A percentile compares a stretch with the other conserved stretches of the same genome.
phyloP scores from a whole-genome alignment of 768 basidiomycete species.

The Lentinula boryana region DNA sequence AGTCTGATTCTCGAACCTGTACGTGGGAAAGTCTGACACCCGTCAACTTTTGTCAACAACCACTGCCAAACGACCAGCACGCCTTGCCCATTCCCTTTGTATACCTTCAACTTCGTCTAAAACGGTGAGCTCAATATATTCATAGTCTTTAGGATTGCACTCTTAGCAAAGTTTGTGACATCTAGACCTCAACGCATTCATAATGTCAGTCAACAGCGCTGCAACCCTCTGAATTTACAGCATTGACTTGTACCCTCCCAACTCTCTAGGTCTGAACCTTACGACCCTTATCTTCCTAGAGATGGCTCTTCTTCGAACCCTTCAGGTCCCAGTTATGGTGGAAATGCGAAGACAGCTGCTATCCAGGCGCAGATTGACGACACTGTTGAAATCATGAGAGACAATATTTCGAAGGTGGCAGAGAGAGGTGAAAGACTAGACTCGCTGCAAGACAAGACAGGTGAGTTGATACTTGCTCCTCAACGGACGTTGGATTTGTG shows the following conservation, averaged over 20 bases:
- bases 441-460: constrained; percentile 96
- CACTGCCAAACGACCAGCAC: neutral
- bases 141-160: neutral
- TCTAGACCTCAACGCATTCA: constrained; percentile 25
- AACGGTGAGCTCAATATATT: constrained; percentile 25
- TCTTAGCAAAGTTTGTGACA: neutral
- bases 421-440: constrained; percentile 94
- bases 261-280: constrained; percentile 83
- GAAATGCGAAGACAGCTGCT: constrained; percentile 84
- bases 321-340: constrained; percentile 37
- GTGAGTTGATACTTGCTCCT: constrained; percentile 30
- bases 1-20: neutral
- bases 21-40: neutral
- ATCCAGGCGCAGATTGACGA: constrained; percentile 98
- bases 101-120: constrained; percentile 28
- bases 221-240: constrained; percentile 1
- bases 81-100: neutral
- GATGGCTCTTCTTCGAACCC: constrained; percentile 61
- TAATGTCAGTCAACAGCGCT: constrained; percentile 28
- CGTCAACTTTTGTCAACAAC: neutral
- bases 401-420: constrained; percentile 94
- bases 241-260: constrained; percentile 10
- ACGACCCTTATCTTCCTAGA: constrained; percentile 96
- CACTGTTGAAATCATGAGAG: constrained; percentile 96
- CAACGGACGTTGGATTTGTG: neutral